Conservation (phyloP, 331 rosid species). For the Erythrophleum ivorense region DNA sequence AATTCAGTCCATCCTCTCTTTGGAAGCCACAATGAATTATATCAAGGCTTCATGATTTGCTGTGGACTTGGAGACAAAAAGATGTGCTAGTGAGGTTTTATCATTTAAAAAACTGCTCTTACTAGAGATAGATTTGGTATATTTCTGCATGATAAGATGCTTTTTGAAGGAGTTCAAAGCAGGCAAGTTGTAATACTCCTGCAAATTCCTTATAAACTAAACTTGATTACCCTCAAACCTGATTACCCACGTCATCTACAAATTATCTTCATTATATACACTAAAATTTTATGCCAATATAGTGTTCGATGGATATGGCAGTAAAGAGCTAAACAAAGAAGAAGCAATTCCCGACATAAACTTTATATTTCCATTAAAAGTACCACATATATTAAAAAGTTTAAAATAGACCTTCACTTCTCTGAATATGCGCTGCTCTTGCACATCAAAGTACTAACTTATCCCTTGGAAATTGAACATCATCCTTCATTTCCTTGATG, state of each 20-base stretch:
- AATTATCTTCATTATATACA: background rate
- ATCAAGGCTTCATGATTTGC: background rate
- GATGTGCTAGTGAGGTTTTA: background rate
- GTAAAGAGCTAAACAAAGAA: background rate
- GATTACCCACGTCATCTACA: background rate
- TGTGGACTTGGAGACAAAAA: background rate
- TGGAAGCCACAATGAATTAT: background rate
- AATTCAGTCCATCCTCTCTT: background rate
- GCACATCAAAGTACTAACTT: background rate
- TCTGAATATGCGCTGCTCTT: slow-evolving; percentile 1
- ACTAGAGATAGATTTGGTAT: background rate
- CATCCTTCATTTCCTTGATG: too few relatives aligned
- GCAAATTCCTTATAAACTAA: background rate
- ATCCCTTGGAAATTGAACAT: too few relatives aligned
- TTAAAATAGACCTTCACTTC: background rate
- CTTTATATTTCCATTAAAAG: background rate
- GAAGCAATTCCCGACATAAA: background rate
- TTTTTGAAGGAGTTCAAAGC: background rate
- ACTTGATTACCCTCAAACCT: background rate
- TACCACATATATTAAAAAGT: background rate
- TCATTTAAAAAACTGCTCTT: background rate
- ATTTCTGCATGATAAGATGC: background rate
- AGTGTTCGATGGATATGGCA: background rate
- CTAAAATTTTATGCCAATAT: background rate
- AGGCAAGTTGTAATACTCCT: background rate